Evolutionary conservation across 179 eudicot genomes (phyloP), one percentile per base, ranked within the genome.

Genomic region (Actinidia chinensis): DNA sequence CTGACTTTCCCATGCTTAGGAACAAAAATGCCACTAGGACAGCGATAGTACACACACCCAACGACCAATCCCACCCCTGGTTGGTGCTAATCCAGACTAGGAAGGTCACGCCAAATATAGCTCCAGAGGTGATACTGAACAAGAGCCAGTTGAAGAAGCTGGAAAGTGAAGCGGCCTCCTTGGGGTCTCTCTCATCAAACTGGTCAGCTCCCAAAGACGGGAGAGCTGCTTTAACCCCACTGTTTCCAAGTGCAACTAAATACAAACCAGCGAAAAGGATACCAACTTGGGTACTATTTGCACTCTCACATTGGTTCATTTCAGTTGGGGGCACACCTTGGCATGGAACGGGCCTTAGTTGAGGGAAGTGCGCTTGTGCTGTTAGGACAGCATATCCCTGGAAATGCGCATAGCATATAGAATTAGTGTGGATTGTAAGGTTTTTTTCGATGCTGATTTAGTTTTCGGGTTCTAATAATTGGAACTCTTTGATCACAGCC

Each of bases 161-260:
- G 10, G 91, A 79, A 33, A 82, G 81, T 18, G 54, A 48, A 48
- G 69, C 33, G 0, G 86, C 88, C 63, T 85, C 88, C 51, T 81
- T 79, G 10, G 90, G 87, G 73, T 86, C 82, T 8, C 28, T 66
- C n/a, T 84, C 87, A 59, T 86, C 91, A 28, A 86, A 88, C 56
- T 88, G 91, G 47, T 88, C 91, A 0, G 91, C 91, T 70, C 91
- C 91, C 18, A 85, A 74, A 40, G 89, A 71, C 13, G 91, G 91
- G 51, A 84, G 66, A n/a, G 89, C 86, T 1, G 91, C 91, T 79
- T 86, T 88, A 23, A 82, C 76, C 3, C 89, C 87, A 22, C 89
- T 79, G 4, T 78, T 80, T 2, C 91, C 91, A 6, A 88, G 25
- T 10, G 88, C 87, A 22, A 84, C 74, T 42, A 88, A 71, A 50